Base-by-base conservation (phyloP, 2,329 filamentous ascomycete genomes). In the Delphinella strobiligena region DNA sequence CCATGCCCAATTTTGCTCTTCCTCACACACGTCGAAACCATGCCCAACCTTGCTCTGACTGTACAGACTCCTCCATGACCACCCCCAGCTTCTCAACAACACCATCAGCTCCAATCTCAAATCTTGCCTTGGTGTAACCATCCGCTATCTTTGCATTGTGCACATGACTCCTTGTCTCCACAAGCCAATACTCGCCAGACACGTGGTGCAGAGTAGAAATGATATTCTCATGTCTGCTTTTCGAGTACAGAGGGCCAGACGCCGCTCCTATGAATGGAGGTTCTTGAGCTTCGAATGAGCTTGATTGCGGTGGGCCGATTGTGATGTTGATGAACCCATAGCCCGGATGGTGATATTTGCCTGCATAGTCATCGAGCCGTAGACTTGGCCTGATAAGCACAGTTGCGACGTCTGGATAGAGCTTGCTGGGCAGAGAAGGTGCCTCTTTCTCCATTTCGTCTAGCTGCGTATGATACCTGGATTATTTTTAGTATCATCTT, bases 81-180 rank as follows among this genome's bases (percentile, higher is more conserved):
- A 45, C 38, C 5, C 36, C 31, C 10, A 45, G 24, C 16, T 30
- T 39, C 16, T 40, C 36, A 11, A 46, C 43, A 7, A 37, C 22
- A 2, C 45, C 45, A 33, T 46, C 41, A n/a, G 36, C 22, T 11
- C 45, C 43, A 27, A 47, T 27, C 16, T 41, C 36, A n/a, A 45
- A 46, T 19, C 19, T 42, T 4, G 38, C 45, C 27, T 42, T 44
- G 15, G 33, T 36, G 16, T 42, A 44, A 2, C 37, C 35, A 12
- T 36, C 36, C 11, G 42, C 33, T 11, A 38, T 8, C 18, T 36
- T 31, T 9, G 29, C 22, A 19, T 36, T 37, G 34, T 40, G 31
- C 12, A 36, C 16, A 7, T 36, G 27, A 14, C 8, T 18, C n/a
- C 37, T 33, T 12, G n/a, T 3, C 17, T 47, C 42, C 19, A 42